Evolutionary conservation across 2,329 filamentous ascomycete species (phyloP), one percentile per base, ranked within the genome.

Genomic region (Claviceps purpurea): DNA sequence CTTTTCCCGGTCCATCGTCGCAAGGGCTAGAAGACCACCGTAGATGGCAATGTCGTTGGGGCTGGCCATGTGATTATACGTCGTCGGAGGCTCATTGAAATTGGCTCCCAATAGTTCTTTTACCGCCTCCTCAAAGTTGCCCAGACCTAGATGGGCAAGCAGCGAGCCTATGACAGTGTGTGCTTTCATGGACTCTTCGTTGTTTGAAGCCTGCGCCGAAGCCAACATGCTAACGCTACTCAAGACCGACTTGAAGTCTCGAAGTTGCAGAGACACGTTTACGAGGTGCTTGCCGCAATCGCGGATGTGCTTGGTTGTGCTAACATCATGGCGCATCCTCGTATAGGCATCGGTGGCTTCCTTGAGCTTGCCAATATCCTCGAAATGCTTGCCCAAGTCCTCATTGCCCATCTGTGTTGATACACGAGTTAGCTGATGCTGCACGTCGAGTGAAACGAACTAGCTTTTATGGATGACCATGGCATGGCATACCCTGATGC

Each of bases 11-110:
- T 87, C 78, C 86, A 97, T 94, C 2, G 88, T 89, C 26, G 91
- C 91, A 24, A 98, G 78, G 5, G 93, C 88, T 57, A 91, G 85
- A 24, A 98, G 79, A 5, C 88, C 90, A 48, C 91, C 93, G 60
- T 97, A 98, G 8, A 93, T 79, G 20, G 93, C 91, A 22, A 98
- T 74, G 61, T 98, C 93, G 63, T 96, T 96, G 6, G 84, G 78
- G 30, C 82, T 89, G 46, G 88, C 75, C 26, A 95, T 76, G 50
- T 87, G 79, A 55, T 81, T 85, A 65, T 85, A 86, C 73, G 61
- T 76, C 67, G 54, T 68, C 67, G 60, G 81, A 64, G 62, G 54
- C 10, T 59, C 57, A 42, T 49, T 74, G 63, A 77, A 73, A 40
- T 87, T 79, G 1, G 79, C 78, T 13, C 73, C 67, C 7, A 94